phyloP scores from a whole-genome alignment of 1,139 yeast species.

The Taphrina communis region DNA sequence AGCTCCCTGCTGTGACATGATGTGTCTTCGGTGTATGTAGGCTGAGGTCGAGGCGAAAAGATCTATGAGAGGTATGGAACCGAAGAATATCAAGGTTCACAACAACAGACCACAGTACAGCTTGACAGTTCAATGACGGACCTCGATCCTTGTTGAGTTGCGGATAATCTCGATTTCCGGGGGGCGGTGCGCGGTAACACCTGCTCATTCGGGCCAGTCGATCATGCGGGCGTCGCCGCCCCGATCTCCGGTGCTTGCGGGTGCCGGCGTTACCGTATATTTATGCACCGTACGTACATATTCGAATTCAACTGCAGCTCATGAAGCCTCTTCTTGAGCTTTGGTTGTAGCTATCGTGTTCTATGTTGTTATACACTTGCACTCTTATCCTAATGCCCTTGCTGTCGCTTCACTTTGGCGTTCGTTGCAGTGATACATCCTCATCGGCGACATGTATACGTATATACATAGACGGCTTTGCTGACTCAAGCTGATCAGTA shows the following conservation, averaged over 20 bases:
- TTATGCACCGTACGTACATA: too few species aligned
- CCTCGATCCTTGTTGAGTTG: background rate
- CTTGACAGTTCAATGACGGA: background rate
- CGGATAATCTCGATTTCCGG: slow-evolving; percentile 3
- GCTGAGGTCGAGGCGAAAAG: background rate
- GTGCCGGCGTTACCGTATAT: too few species aligned
- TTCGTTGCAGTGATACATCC: too few species aligned
- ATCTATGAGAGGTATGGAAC: background rate
- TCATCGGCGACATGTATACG: too few species aligned
- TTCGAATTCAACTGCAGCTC: too few species aligned
- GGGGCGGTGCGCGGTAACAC: background rate
- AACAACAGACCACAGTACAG: background rate
- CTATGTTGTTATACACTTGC: too few species aligned
- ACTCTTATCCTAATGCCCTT: too few species aligned
- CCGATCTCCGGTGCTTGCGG: background rate
- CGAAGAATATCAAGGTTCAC: background rate
- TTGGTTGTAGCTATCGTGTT: too few species aligned
- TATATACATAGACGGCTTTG: too few species aligned
- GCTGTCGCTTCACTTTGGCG: too few species aligned
- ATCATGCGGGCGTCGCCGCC: background rate
- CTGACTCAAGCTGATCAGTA: too few species aligned
- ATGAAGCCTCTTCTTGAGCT: too few species aligned
- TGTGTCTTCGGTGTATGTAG: background rate
- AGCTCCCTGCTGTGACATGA: background rate
- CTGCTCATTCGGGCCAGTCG: background rate